Base-by-base conservation (phyloP, 1,284 basidiomycete genomes). In the Cryptococcus deneoformans region DNA sequence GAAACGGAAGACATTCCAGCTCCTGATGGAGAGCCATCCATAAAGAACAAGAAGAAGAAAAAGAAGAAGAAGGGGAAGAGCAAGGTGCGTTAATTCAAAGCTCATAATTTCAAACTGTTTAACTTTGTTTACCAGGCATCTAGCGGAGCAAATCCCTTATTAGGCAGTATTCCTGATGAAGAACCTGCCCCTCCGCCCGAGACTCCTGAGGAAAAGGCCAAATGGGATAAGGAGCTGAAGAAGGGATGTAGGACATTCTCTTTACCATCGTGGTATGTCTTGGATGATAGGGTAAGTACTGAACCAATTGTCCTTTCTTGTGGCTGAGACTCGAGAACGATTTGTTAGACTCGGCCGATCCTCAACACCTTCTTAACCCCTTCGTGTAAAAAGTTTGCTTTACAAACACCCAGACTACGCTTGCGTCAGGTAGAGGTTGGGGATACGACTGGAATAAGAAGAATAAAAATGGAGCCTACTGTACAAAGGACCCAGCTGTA, bases 401-500 rank as follows among this genome's bases (percentile, higher is more conserved):
- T 77, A n/a, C 35, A 52, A 0, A 77, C 73, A 2, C 60, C 64
- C 24, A 59, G 75, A 5, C 58, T 74, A 2, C 11, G 53, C 2
- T 59, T 77, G 2, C 60, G 75, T 6, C 72, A 69, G 46, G 69
- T 72, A 11, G 56, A 63, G 39, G 29, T 58, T 1, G 65, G 63
- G 0, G 75, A 77, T 63, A 60, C 65, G 45, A 62, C 61, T 1
- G 68, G 60, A 9, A 70, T 77, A 44, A 58, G 68, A 40, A 58
- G 65, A 55, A 77, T 77, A 55, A 77, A 77, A 64, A 72, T 60
- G 55, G 75, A 77, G 58, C 75, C 75, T 0, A 57, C 68, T 4
- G 75, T 77, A 8, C 73, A 77, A 60, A 67, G 63, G 50, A 75
- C 75, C 2, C 75, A 77, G 58, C 53, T 77, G 70, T 74, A 53